Conservation (phyloP, 164 flowering plant genomes). For the Annona squamosa region DNA sequence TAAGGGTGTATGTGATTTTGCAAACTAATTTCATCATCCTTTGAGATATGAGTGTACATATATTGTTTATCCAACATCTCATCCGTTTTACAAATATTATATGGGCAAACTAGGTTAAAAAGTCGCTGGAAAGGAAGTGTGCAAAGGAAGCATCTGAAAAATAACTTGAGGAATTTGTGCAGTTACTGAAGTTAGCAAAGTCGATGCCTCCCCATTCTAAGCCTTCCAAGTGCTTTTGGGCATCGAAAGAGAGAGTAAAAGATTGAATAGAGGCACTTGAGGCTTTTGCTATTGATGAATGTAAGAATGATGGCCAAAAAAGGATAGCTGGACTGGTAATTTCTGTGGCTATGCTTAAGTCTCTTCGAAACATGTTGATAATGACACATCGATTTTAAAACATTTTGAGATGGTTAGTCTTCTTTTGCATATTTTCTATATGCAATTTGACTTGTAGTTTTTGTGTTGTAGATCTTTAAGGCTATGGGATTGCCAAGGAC, state of each 20-base stretch:
- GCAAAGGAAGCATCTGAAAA: constrained; percentile 73
- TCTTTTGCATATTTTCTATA: background rate
- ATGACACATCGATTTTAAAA: background rate
- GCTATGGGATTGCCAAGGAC: constrained; percentile 68
- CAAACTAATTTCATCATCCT: too few species aligned
- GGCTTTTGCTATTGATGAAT: constrained; percentile 76
- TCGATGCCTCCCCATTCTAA: constrained; percentile 51
- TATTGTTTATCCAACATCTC: background rate
- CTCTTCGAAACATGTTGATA: background rate
- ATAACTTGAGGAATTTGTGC: constrained; percentile 72
- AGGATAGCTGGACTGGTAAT: constrained; percentile 72
- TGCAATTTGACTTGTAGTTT: background rate
- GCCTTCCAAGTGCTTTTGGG: constrained; percentile 73
- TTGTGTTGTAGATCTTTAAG: constrained; percentile 54
- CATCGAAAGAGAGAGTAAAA: constrained; percentile 43
- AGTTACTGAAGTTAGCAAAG: constrained; percentile 62
- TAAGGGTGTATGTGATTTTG: too few species aligned
- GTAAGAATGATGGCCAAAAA: constrained; percentile 61
- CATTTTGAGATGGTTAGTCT: background rate
- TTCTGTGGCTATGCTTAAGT: constrained; percentile 2
- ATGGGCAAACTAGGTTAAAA: constrained; percentile 55
- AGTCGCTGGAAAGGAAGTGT: constrained; percentile 50
- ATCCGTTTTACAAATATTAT: background rate
- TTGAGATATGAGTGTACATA: too few species aligned
- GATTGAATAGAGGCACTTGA: constrained; percentile 57